phyloP scores from a whole-genome alignment of 176 grass and related monocot genomes.

The Miscanthus lutarioriparius region DNA sequence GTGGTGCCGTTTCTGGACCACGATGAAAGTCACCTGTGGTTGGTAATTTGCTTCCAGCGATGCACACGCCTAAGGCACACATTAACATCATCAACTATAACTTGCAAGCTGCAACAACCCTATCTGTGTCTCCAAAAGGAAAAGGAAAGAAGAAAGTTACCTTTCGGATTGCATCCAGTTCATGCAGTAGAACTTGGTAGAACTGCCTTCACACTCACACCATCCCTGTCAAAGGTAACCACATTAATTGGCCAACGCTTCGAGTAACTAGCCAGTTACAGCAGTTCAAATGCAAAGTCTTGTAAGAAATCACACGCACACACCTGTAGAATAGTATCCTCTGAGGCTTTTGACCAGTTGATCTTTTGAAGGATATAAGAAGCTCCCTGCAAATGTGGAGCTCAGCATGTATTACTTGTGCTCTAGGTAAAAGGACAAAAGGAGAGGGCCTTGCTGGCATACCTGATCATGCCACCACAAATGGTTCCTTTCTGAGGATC shows the following conservation, averaged over 20 bases:
- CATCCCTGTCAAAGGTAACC: constrained; percentile 52
- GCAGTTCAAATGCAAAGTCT: not conserved
- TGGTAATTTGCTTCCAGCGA: constrained; percentile 87
- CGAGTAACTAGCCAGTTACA: not conserved
- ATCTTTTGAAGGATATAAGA: constrained; percentile 80
- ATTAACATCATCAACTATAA: constrained; percentile 1
- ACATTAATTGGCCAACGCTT: not conserved
- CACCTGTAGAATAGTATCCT: constrained; percentile 90
- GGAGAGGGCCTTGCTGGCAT: not conserved
- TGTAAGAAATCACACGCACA: not conserved
- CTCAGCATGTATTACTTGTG: not conserved
- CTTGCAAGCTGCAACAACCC: not conserved
- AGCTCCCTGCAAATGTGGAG: constrained; percentile 66
- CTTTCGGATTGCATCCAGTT: constrained; percentile 85
- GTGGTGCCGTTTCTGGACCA: constrained; percentile 94
- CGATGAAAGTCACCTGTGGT: constrained; percentile 74
- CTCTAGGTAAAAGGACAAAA: not conserved
- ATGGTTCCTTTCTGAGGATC: constrained; percentile 69
- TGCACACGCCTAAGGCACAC: constrained; percentile 61
- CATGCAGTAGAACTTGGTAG: constrained; percentile 82
- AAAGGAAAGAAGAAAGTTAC: constrained; percentile 25
- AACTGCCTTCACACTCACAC: constrained; percentile 95
- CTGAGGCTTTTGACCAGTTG: constrained; percentile 72
- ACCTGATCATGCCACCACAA: constrained; percentile 86
- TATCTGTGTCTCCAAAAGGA: not conserved